Percentiles rank a stretch among this genome's conserved stretches.
These are phyloP conservation scores for Candida vartiovaarae DNA, from an alignment of 805 yeast species.

Conservation along the genomic window DNA sequence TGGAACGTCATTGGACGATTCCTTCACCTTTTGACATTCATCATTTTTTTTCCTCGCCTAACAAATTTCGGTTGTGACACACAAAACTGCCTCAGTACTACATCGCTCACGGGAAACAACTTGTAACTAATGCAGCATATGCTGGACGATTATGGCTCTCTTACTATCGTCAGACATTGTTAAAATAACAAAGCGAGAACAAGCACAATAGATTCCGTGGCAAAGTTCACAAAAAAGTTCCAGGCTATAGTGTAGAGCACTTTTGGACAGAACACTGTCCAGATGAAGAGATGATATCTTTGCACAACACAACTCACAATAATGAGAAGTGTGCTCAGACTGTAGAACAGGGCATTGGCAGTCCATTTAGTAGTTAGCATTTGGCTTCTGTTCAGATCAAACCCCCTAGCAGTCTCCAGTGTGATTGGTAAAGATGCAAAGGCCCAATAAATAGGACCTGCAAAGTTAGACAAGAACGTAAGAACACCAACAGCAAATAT, in stretches of 20 bases:
- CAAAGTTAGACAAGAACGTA: conserved; percentile 79
- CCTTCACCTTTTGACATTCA: too few relatives aligned
- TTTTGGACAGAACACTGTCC: conserved; percentile 98
- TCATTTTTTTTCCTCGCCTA: too few relatives aligned
- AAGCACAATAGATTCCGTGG: conserved; percentile 19
- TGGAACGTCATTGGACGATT: too few relatives aligned
- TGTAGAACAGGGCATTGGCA: conserved; percentile 38
- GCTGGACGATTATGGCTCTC: too few relatives aligned
- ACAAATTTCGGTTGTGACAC: too few relatives aligned
- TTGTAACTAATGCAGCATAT: too few relatives aligned
- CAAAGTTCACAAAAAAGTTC: conserved; percentile 44
- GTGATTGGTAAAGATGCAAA: conserved; percentile 36
- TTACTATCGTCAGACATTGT: neutral
- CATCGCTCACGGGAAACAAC: too few relatives aligned
- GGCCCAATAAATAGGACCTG: conserved; percentile 81
- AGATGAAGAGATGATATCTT: conserved; percentile 83
- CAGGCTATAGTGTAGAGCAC: conserved; percentile 74
- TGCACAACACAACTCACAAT: conserved; percentile 64
- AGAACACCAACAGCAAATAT: conserved; percentile 66
- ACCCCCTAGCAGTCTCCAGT: conserved; percentile 24
- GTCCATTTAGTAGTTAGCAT: conserved; percentile 25
- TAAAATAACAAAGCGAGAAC: conserved; percentile 3
- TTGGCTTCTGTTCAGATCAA: conserved; percentile 25
- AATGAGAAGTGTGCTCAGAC: conserved; percentile 50
- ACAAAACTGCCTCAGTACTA: too few relatives aligned